Conservation (phyloP, 2,329 filamentous ascomycete genomes). For the Colletotrichum costaricense region DNA sequence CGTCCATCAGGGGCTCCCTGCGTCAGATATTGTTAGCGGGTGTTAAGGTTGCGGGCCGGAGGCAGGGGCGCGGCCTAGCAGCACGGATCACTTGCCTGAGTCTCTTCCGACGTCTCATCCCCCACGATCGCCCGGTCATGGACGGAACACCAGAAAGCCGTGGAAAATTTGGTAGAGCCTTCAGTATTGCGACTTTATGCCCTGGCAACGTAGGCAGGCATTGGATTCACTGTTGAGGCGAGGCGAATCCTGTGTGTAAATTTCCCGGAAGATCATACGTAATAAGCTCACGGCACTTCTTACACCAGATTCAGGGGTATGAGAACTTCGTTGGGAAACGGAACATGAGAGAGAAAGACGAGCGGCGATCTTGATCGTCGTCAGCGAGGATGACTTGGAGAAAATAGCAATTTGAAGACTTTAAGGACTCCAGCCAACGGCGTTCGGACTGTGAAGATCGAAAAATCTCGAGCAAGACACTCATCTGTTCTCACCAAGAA, state of each 20-base stretch:
- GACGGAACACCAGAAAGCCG: constrained; percentile 22
- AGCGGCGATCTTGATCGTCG: constrained; percentile 12
- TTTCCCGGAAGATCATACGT: constrained; percentile 4
- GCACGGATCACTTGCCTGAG: constrained; percentile 3
- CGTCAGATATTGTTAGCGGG: constrained; percentile 13
- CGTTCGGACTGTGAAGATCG: not conserved
- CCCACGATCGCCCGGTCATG: constrained; percentile 30
- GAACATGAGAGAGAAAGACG: not conserved
- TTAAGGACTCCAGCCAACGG: not conserved
- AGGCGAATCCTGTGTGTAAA: not conserved
- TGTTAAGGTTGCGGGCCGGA: not conserved
- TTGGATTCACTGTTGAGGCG: not conserved
- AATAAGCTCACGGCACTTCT: constrained; percentile 3
- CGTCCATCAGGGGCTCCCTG: constrained; percentile 30
- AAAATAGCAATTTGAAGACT: not conserved
- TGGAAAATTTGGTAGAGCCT: not conserved
- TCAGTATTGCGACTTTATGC: not conserved
- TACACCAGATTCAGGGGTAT: not conserved
- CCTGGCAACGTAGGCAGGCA: not conserved
- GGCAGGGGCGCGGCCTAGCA: not conserved
- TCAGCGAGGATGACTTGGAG: no score
- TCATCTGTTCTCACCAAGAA: not conserved
- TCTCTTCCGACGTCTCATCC: constrained; percentile 29
- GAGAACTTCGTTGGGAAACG: not conserved
- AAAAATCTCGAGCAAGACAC: not conserved